Evolutionary conservation across 179 eudicot genomes (phyloP), one percentile per base, ranked within the genome.

Genomic region (Camellia oleifera): DNA sequence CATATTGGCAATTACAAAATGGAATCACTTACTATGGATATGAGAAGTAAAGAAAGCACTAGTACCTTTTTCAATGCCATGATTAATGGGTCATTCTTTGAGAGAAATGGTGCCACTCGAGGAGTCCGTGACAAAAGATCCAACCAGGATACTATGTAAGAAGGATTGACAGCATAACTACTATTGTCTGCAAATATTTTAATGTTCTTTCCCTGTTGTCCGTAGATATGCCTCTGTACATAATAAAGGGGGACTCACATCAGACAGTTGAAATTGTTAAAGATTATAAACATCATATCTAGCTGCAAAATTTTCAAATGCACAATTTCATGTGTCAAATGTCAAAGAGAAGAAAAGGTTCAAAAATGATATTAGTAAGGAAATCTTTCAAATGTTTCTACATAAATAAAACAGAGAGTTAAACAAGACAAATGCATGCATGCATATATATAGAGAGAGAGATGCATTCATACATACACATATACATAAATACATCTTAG

Each of bases 91-190:
- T 95, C 97, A 86, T 82, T 83, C 88, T 92, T 95, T 18, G 90
- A 84, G 44, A 95, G 92, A 85, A 94, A 95, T 68, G 99, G 98
- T 58, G 99, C 95, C 81, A 95, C 95, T 64, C 98, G 92, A 84
- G 99, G 93, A 20, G 99, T 94, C 75, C 85, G 88, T 45, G 99
- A 95, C 83, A 95, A 87, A 78, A 93, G 92, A 75, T 83, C 82
- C 85, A 90, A 82, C 97, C 98, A 92, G 17, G 98, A 90, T 58
- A 79, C 15, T 75, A 95, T 80, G 78, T 95, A 91, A 58, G 98
- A 87, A 66, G 99, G 97, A 82, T 89, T 94, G 83, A 94, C 86
- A 40, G 95, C 93, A 69, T 87, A 88, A 86, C 92, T 92, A 86
- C 98, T 91, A 70, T 88, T 78, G 66, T 94, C 99, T 15, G 97